Percentiles rank a stretch among this genome's conserved stretches.
phyloP scores from a whole-genome alignment of 306 rosid genomes.

The Styphnolobium japonicum region DNA sequence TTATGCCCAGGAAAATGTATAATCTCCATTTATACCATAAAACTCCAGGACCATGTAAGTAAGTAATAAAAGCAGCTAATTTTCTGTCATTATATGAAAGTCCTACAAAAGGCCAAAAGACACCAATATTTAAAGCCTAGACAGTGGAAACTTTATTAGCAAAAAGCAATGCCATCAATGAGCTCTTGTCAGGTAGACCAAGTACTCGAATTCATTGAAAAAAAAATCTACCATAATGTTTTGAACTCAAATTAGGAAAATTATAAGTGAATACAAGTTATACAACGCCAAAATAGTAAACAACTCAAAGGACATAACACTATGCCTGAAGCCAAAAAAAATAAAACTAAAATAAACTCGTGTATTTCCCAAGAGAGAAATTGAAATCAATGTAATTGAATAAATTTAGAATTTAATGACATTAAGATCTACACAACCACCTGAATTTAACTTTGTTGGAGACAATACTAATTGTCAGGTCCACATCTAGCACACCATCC shows the following conservation, averaged over 20 bases:
- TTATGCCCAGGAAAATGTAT: background rate
- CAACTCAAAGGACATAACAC: background rate
- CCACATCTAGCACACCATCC: constrained; percentile 2
- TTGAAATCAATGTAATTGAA: background rate
- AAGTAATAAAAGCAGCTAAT: background rate
- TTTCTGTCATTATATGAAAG: constrained; percentile 4
- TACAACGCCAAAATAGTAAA: background rate
- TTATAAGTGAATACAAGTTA: background rate
- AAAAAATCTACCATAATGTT: background rate
- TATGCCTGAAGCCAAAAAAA: background rate
- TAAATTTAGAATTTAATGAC: background rate
- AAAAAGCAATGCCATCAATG: background rate
- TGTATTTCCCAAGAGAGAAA: background rate
- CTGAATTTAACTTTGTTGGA: background rate
- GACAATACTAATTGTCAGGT: constrained; percentile 5
- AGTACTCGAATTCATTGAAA: background rate
- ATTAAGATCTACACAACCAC: constrained; percentile 14
- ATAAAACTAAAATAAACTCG: too few species aligned
- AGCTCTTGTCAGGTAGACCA: background rate
- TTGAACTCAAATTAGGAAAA: constrained; percentile 17
- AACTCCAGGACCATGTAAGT: background rate
- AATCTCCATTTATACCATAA: background rate
- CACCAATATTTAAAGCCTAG: background rate
- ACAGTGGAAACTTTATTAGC: background rate
- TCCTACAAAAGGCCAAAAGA: background rate